Conservation (phyloP, 2,329 filamentous ascomycete genomes). For the Colletotrichum australisinense region DNA sequence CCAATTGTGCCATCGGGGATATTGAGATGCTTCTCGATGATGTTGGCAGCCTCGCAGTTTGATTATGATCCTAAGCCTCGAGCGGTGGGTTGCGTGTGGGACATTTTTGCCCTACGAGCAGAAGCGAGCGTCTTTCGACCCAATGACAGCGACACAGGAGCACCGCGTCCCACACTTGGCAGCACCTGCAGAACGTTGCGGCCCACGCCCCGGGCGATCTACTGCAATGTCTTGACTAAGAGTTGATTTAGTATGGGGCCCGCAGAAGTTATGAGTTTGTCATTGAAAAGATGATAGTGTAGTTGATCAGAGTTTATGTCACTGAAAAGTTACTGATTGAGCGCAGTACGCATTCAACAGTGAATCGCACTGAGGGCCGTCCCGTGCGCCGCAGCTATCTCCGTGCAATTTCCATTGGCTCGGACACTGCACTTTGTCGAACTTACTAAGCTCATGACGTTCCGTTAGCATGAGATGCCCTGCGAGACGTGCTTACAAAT, state of each 20-base stretch:
- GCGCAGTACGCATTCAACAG: background rate
- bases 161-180: background rate
- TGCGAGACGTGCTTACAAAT: background rate
- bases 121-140: background rate
- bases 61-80: background rate
- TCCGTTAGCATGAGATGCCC: background rate
- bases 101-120: slow-evolving; percentile 4
- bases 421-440: background rate
- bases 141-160: background rate
- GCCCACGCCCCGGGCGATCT: background rate
- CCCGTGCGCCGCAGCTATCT: background rate
- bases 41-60: background rate
- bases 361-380: background rate
- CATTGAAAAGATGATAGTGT: background rate
- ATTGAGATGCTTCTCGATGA: background rate
- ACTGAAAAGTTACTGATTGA: background rate
- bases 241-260: no score
- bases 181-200: background rate
- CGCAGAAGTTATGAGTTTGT: background rate
- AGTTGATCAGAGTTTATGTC: background rate
- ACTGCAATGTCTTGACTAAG: no score
- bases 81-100: background rate
- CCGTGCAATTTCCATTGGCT: background rate
- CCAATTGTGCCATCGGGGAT: slow-evolving; percentile 36
- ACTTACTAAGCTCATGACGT: background rate